phyloP scores from a whole-genome alignment of 2,329 filamentous ascomycete species.

The Cytospora piceicola region DNA sequence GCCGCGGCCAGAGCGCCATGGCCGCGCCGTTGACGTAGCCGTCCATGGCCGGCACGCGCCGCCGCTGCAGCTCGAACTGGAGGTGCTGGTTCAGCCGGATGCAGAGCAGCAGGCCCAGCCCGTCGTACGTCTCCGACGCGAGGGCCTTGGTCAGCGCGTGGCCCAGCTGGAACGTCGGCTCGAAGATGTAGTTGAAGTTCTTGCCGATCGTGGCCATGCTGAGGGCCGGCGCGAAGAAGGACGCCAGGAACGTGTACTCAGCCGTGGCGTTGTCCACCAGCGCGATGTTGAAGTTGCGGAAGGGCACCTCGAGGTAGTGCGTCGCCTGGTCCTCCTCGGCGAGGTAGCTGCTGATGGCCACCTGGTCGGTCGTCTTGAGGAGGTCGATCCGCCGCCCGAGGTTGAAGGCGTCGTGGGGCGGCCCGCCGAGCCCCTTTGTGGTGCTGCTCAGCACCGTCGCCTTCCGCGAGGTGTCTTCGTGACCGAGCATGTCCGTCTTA shows the following conservation, averaged over 20 bases:
- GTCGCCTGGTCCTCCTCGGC: slow-evolving; percentile 86
- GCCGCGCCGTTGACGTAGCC: slow-evolving; percentile 91
- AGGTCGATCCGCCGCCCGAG: slow-evolving; percentile 85
- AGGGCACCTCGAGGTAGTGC: slow-evolving; percentile 88
- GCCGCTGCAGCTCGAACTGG: slow-evolving; percentile 89
- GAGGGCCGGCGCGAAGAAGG: slow-evolving; percentile 82
- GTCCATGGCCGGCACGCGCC: slow-evolving; percentile 87
- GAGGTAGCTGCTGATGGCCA: slow-evolving; percentile 82
- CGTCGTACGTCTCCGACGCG: slow-evolving; percentile 77
- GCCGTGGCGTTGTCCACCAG: slow-evolving; percentile 91
- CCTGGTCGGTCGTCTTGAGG: slow-evolving; percentile 71
- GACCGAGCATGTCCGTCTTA: slow-evolving; percentile 79
- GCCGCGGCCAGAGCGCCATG: slow-evolving; percentile 95
- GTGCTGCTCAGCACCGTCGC: slow-evolving; percentile 57
- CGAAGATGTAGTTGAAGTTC: slow-evolving; percentile 86
- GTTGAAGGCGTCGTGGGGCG: slow-evolving; percentile 84
- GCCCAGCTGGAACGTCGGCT: slow-evolving; percentile 85
- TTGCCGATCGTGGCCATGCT: slow-evolving; percentile 78
- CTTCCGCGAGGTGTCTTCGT: slow-evolving; percentile 73
- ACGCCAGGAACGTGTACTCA: slow-evolving; percentile 90
- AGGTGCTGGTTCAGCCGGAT: slow-evolving; percentile 92
- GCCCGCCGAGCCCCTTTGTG: slow-evolving; percentile 51
- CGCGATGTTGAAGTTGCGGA: slow-evolving; percentile 93
- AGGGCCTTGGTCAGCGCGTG: slow-evolving; percentile 76
- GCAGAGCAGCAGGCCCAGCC: slow-evolving; percentile 84